Evolutionary conservation across 352 stramenopile genomes (phyloP), one percentile per base, ranked within the genome.

Genomic region (Globisporangium solare): DNA sequence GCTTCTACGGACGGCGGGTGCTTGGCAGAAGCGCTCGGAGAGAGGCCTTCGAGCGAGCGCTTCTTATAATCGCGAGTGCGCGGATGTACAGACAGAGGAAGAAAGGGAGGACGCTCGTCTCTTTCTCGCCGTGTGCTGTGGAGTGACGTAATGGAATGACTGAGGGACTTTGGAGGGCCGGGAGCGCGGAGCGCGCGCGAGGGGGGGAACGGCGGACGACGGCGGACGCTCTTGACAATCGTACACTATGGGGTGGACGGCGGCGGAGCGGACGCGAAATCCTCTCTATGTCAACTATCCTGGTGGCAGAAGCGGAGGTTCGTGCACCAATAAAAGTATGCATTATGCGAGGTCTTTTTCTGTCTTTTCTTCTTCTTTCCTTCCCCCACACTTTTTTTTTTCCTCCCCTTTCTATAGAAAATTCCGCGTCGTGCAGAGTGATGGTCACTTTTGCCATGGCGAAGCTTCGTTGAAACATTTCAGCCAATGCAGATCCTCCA

Each of bases 141-240:
- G 48, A 54, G 48, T 54, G 48, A 54, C 27, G 47, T 42, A 53
- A 53, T 53, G 47, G 47, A 53, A 31, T 20, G 47, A 32, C 22
- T 40, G 47, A 41, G 47, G 17, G 6, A 21, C 20, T 51, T 15
- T 51, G 18, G 20, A 18, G 10, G 46, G 10, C 13, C 21, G 3
- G 6, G 46, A 35, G 46, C 20, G 10, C 46, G 46, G 39, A 43
- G 39, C 13, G 17, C 13, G 39, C 13, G 39, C 3, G 39, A 0
- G 39, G 39, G 39, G 7, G 10, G 39, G 39, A n/a, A 18, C 13
- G 17, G 39, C 3, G 13, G 39, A n/a, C 39, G 39, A 43, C 47
- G 21, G 21, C 41, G 27, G 27, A 35, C 27, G 27, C 43, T 49
- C 18, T 43, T 43, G 39, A 43, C 39, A 43, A 43, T 43, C 39